These are phyloP conservation scores for Paecilomyces formosus DNA, from an alignment of 2,329 filamentous ascomycete genomes.

Conservation along the genomic window DNA sequence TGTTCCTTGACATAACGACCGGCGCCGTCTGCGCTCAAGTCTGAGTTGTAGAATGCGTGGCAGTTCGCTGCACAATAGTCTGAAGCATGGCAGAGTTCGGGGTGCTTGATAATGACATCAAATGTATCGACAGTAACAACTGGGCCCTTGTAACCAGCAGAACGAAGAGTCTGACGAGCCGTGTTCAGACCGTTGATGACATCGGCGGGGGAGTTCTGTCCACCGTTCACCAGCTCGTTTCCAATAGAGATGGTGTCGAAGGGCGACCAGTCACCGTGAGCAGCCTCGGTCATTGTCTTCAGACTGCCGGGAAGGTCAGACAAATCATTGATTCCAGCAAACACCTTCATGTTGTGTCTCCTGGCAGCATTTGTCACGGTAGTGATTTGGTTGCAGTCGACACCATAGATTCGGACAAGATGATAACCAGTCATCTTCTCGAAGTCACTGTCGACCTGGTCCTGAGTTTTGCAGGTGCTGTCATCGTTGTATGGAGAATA, in stretches of 20 bases:
- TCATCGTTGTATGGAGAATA: constrained; percentile 53
- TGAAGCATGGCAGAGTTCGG: constrained; percentile 61
- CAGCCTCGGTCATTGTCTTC: constrained; percentile 52
- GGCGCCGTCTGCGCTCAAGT: constrained; percentile 51
- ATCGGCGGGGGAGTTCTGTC: constrained; percentile 41
- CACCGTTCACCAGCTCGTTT: constrained; percentile 71
- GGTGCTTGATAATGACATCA: constrained; percentile 57
- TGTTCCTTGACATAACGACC: constrained; percentile 60
- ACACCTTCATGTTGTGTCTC: constrained; percentile 59
- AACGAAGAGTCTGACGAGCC: constrained; percentile 52
- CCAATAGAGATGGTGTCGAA: constrained; percentile 69
- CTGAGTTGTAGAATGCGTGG: constrained; percentile 75
- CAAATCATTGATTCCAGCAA: constrained; percentile 67
- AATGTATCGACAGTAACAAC: constrained; percentile 79
- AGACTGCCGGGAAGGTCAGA: constrained; percentile 50
- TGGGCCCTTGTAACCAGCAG: constrained; percentile 60
- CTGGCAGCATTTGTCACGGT: constrained; percentile 57
- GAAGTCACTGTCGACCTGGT: constrained; percentile 60
- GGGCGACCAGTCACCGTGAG: constrained; percentile 57
- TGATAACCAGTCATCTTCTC: constrained; percentile 50
- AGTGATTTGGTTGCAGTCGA: constrained; percentile 66
- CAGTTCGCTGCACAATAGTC: constrained; percentile 77
- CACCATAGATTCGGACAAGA: constrained; percentile 69
- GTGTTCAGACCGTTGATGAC: constrained; percentile 53
- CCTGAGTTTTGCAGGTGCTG: constrained; percentile 58